Percentiles rank a stretch among this genome's conserved stretches.
phyloP scores from a whole-genome alignment of 2,329 filamentous ascomycete species.

The Penicillium nordicum region DNA sequence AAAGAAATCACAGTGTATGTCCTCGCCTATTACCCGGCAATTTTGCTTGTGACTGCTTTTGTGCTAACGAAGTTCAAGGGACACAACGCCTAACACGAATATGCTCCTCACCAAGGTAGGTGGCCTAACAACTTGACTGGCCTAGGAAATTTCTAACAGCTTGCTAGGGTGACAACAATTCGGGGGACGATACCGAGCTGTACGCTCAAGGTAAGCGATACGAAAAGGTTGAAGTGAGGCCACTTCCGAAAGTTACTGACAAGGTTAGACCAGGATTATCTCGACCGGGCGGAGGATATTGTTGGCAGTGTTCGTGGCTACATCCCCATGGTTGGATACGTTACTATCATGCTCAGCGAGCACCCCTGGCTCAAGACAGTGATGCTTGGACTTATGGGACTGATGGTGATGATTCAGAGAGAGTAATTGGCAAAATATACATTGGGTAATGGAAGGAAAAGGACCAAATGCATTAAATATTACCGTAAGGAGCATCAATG shows the following conservation, averaged over 20 bases:
- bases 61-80: constrained; percentile 17
- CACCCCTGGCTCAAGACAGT: constrained; percentile 96
- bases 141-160: not conserved
- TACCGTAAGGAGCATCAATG: not conserved
- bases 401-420: constrained; percentile 86
- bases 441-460: not conserved
- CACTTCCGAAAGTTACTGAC: not conserved
- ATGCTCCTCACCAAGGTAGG: constrained; percentile 74
- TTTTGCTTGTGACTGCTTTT: not conserved
- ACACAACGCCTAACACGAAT: constrained; percentile 27
- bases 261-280: constrained; percentile 70
- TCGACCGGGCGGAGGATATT: constrained; percentile 77
- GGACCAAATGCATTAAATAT: not conserved
- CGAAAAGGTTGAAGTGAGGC: not conserved
- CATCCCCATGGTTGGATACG: constrained; percentile 92
- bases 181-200: constrained; percentile 82
- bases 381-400: constrained; percentile 89
- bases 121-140: not conserved
- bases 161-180: constrained; percentile 78
- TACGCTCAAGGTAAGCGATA: constrained; percentile 45
- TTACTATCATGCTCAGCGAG: constrained; percentile 92
- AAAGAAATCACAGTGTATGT: constrained; percentile 34
- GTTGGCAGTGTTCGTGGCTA: constrained; percentile 90
- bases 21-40: not conserved
- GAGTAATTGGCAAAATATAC: constrained; percentile 55